A percentile compares a stretch with the other conserved stretches of the same genome.
phyloP scores from a whole-genome alignment of 495 filamentous ascomycete species.

The Aspergillus carlsbadensis region DNA sequence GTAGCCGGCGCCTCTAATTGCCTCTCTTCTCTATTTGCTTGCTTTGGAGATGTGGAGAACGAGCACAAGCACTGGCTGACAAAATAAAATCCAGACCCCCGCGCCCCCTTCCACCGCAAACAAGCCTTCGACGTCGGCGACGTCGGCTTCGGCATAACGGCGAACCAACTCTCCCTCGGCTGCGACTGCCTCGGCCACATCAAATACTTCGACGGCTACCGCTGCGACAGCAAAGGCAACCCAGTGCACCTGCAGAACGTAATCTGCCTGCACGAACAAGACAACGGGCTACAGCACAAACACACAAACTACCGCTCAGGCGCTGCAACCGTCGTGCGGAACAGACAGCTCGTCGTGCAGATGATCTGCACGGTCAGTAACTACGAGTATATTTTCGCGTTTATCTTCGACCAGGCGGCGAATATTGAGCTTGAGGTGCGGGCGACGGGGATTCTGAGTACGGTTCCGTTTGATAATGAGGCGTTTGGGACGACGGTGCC shows the following conservation, averaged over 20 bases:
- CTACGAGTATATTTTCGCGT: constrained; percentile 85
- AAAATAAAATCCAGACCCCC: constrained; percentile 49
- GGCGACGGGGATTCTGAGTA: constrained; percentile 85
- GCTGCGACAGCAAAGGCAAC: constrained; percentile 52
- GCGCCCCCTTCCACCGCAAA: constrained; percentile 67
- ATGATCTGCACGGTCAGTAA: constrained; percentile 78
- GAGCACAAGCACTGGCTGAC: not conserved
- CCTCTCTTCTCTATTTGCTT: too few species aligned
- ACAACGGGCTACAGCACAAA: constrained; percentile 66
- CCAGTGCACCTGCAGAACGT: constrained; percentile 56
- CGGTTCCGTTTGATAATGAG: constrained; percentile 67
- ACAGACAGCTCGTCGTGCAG: constrained; percentile 63
- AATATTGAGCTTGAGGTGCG: constrained; percentile 81
- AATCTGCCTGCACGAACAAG: constrained; percentile 69
- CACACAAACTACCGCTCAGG: constrained; percentile 68
- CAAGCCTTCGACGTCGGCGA: constrained; percentile 75
- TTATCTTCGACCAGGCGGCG: constrained; percentile 82
- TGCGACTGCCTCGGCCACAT: constrained; percentile 71
- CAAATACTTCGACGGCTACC: constrained; percentile 61
- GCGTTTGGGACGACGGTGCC: constrained; percentile 47
- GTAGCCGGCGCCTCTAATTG: too few species aligned
- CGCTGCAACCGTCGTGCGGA: constrained; percentile 58
- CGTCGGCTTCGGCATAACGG: constrained; percentile 62
- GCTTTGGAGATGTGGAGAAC: too few species aligned
- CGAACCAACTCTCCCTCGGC: constrained; percentile 66